Base-by-base conservation (phyloP, 2,329 filamentous ascomycete genomes). In the Blastomyces gilchristii region DNA sequence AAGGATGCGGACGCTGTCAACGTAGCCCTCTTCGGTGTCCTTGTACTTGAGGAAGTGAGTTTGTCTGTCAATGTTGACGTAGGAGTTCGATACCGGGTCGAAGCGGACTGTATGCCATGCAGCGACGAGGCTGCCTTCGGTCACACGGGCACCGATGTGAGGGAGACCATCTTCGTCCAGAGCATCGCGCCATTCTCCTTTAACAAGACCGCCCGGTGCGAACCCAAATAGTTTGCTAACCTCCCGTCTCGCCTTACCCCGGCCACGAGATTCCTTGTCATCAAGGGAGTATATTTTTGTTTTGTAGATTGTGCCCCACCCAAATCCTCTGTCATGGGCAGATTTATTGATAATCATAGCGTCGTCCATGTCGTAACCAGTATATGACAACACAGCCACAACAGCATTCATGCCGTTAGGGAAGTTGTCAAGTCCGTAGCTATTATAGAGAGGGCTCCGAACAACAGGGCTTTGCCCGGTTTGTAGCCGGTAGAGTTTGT, bases 281-380 rank as follows among this genome's bases (percentile, higher is more conserved):
- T 91, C 89, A 22, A 97, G 83, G 45, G 89, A 86, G 72, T 94
- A 87, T 72, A 95, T 89, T 78, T 97, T 96, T 9, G 91, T 96
- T 80, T 99, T 99, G 83, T 97, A 99, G 70, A 99, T 91, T 5
- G 92, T 95, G 62, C 94, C 94, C 71, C 97, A 87, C 47, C 91
- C 93, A 71, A 99, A 97, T 16, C 94, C 94, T 69, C 94, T 87
- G 77, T 99, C 94, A 75, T 97, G 91, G 2, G 93, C 87, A 25
- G 91, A 96, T 76, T 97, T 97, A 81, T 97, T 97, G 73, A 99
- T 82, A 73, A 99, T 97, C 93, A 97, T 97, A 74, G 94, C 94
- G 78, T 99, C 94, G 82, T 99, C 94, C 94, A 99, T 99, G 82
- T 99, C 94, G 78, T 97, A 99, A 60, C 93, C 94, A 1, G 93